Evolutionary conservation across 192 early-diverging fungal species (phyloP), one percentile per base, ranked within the genome.

Genomic region (Gamsiella multidivaricata): DNA sequence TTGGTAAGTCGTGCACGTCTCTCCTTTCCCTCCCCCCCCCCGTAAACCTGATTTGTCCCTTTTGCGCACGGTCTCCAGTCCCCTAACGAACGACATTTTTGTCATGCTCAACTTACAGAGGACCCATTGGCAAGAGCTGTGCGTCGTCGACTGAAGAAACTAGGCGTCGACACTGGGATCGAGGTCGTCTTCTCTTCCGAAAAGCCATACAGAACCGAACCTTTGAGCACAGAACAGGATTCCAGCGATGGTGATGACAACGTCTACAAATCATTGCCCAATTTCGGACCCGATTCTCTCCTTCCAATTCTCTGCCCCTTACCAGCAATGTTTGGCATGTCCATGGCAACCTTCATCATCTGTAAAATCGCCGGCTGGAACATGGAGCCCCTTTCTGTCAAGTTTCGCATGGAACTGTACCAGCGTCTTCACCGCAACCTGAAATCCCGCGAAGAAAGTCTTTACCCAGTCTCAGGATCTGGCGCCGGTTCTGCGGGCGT

Each of bases 151-250:
- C 76, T 99, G 41, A 89, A 90, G 68, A 81, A 87, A 47, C 57
- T 74, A 12, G 92, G 92, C 6, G 87, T 97, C 37, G 85, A 91
- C 29, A 74, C 80, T 51, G 95, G 94, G 18, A 86, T 99, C 9
- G 76, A 91, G 28, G 96, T 98, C 0, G 95, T 96, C 18, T 99
- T 95, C 73, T 97, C 95, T 4, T 91, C 92, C 18, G 97, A 99
- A 70, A 97, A 97, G 65, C 96, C 97, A 10, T 92, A 94, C 57
- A 83, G 85, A 42, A 91, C 95, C 34, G 91, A 92, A 67, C 84
- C 46, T 18, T 17, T n/a, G 22, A 46, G 18, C 20, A 33, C 43
- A 37, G 50, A 68, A 7, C 51, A 65, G 25, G 25, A 32, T 25
- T 26, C 11, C 32, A 18, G 3, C 62, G 23, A 2, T 18, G 91